Base-by-base conservation (phyloP, 768 basidiomycete species). In the Termitomyces titanicus region DNA sequence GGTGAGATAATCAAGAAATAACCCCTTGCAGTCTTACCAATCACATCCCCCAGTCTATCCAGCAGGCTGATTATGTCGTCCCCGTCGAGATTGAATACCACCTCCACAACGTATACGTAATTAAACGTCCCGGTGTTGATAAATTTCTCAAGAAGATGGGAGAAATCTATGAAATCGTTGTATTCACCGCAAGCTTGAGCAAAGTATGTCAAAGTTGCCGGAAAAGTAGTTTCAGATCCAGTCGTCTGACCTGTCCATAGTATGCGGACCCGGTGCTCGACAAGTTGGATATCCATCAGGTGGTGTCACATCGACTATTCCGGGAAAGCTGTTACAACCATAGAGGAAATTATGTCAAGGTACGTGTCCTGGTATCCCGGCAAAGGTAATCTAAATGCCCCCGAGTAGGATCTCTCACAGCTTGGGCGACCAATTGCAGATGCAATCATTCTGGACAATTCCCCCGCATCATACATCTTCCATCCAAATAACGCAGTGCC, bases 401-500 rank as follows among this genome's bases (percentile, higher is more conserved):
- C 7, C n/a, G 24, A 20, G 24, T 64, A 98, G 94, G 96, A 99
- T 71, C 78, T 99, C 34, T 99, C 97, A 20, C 97, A 98, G 73
- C 80, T 99, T 51, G 97, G 97, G 46, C 88, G 97, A 27, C 92
- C 93, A 6, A 92, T 97, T 62, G 80, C 84, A 45, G 93, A 96
- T 66, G 93, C 89, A 57, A 98, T 98, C 67, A 99, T 99, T 73
- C 83, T 99, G 64, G 97, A 98, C 74, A 99, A 98, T 71, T 98
- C 96, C 25, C 97, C 97, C 15, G 97, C 97, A 12, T 97, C 93
- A 12, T 99, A 98, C 72, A 96, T 98, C 57, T 99, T 99, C 81
- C 96, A 99, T 68, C 94, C 94, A 15, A 95, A 97, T 75, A 98
- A 98, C 68, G 97, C 97, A 37, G 96, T 98, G 5, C 97, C 97